These are phyloP conservation scores for Glutinoglossum americanum DNA, from an alignment of 495 filamentous ascomycete species.

Conservation along the genomic window DNA sequence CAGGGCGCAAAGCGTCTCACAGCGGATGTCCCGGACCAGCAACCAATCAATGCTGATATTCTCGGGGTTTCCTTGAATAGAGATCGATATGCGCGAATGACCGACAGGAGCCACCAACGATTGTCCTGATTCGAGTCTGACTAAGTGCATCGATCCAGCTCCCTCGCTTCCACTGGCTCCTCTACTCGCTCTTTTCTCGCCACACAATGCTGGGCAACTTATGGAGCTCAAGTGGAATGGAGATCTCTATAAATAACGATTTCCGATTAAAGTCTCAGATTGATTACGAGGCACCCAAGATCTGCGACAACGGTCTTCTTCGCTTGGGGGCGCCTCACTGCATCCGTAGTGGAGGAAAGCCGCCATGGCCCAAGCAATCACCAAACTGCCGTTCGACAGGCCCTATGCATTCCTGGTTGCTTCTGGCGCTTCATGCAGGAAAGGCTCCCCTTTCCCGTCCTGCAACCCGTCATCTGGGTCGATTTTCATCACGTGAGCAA, in stretches of 20 bases:
- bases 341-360: not conserved
- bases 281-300: not conserved
- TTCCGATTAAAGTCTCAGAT: not conserved
- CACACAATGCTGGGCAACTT: not conserved
- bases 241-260: not conserved
- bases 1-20: not conserved
- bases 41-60: not conserved
- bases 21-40: not conserved
- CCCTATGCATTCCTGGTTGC: not conserved
- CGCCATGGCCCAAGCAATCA: not conserved
- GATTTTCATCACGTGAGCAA: not conserved
- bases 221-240: not conserved
- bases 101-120: not conserved
- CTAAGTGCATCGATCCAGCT: not conserved
- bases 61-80: not conserved
- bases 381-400: not conserved
- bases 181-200: not conserved
- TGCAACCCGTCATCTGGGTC: conserved; percentile 1
- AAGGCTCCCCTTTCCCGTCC: conserved; percentile 1
- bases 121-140: not conserved
- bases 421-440: conserved; percentile 1
- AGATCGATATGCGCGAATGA: conserved; percentile 2
- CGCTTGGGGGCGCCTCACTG: conserved; percentile 1
- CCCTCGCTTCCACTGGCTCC: not conserved
- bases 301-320: conserved; percentile 2